Percentiles rank a stretch among this genome's conserved stretches.
Conservation (phyloP, 306 rosid genomes). For the Nissolia schottii region DNA sequence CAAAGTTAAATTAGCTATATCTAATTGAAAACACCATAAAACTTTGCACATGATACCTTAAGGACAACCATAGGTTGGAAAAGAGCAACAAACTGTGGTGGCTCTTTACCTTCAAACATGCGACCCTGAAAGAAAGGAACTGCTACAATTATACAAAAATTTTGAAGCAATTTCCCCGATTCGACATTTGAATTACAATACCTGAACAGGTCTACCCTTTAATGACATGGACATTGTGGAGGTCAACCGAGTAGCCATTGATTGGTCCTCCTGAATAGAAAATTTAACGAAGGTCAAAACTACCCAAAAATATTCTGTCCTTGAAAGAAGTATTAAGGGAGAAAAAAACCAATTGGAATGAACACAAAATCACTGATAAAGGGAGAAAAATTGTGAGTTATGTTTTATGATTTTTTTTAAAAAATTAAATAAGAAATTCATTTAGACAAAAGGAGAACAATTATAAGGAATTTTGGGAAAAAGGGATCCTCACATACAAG, state of each 20-base stretch:
- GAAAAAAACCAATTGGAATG: slow-evolving; percentile 3
- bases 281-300: slow-evolving; percentile 26
- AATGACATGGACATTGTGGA: slow-evolving; percentile 64
- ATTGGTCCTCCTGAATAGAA: slow-evolving; percentile 66
- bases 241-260: slow-evolving; percentile 63
- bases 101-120: slow-evolving; percentile 79
- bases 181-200: slow-evolving; percentile 33
- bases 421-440: background rate
- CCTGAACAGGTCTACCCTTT: slow-evolving; percentile 98
- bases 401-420: background rate
- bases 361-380: background rate
- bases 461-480: background rate
- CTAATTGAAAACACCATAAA: background rate
- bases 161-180: slow-evolving; percentile 20
- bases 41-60: slow-evolving; percentile 50
- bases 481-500: background rate
- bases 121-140: slow-evolving; percentile 72
- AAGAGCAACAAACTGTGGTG: slow-evolving; percentile 84
- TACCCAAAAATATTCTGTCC: background rate
- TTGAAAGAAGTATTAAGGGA: background rate
- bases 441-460: background rate
- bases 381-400: background rate
- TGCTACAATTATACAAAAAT: slow-evolving; percentile 23
- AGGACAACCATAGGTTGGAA: slow-evolving; percentile 91
- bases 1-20: slow-evolving; percentile 4